Conservation (phyloP, 352 stramenopile species). For the Pythium utonaiense region DNA sequence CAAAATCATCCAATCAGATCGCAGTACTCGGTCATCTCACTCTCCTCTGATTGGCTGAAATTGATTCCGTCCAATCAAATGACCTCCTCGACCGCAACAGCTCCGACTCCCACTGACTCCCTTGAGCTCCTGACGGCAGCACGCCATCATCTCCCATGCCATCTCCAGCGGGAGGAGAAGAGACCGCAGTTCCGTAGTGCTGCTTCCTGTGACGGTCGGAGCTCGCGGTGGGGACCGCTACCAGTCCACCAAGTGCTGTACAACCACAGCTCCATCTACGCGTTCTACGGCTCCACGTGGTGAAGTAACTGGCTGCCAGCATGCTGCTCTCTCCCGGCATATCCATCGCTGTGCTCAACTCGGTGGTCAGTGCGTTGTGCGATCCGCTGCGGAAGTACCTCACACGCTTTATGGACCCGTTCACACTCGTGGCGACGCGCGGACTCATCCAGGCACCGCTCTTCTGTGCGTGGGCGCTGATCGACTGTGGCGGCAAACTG, state of each 20-base stretch:
- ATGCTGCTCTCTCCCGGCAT: slow-evolving; percentile 69
- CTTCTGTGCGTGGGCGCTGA: slow-evolving; percentile 63
- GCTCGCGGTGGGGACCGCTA: not conserved
- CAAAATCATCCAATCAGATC: slow-evolving; percentile 5
- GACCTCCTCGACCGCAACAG: not conserved
- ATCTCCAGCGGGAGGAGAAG: not conserved
- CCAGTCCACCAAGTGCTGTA: not conserved
- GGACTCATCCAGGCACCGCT: slow-evolving; percentile 69
- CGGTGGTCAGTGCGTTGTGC: slow-evolving; percentile 71
- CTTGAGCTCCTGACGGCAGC: slow-evolving; percentile 3
- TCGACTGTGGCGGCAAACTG: slow-evolving; percentile 46
- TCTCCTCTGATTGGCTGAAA: slow-evolving; percentile 10
- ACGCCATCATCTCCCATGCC: slow-evolving; percentile 3
- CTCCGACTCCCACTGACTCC: slow-evolving; percentile 22
- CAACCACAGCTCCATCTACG: not conserved
- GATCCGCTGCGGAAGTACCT: slow-evolving; percentile 84
- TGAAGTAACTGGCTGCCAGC: not conserved
- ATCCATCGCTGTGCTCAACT: slow-evolving; percentile 78
- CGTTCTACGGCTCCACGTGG: not conserved
- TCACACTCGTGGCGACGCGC: slow-evolving; percentile 65
- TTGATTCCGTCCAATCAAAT: slow-evolving; percentile 11
- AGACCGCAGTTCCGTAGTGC: not conserved
- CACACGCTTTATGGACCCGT: slow-evolving; percentile 80
- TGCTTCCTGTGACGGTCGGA: not conserved
- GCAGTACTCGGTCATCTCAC: not conserved